phyloP scores from a whole-genome alignment of 2,329 filamentous ascomycete genomes.

The Orbilia javanica region DNA sequence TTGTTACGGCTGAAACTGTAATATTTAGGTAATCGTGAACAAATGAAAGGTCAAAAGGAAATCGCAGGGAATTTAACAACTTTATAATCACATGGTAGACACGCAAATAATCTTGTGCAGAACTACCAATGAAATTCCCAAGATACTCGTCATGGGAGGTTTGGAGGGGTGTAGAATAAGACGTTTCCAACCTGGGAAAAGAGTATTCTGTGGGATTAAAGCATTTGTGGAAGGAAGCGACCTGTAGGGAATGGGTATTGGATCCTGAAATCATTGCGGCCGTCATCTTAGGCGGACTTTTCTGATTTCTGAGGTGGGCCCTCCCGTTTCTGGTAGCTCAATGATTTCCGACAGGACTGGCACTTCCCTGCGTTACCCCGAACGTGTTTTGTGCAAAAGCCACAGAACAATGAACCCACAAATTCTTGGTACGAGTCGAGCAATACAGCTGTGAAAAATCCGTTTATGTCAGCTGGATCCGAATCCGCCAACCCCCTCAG shows the following conservation, averaged over 20 bases:
- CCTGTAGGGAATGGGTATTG: neutral
- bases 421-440: conserved; percentile 10
- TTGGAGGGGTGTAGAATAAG: neutral
- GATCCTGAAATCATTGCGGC: neutral
- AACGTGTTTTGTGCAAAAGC: neutral
- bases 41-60: no score
- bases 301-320: neutral
- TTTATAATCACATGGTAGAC: no score
- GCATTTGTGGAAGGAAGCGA: neutral
- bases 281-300: neutral
- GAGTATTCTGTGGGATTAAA: neutral
- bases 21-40: no score
- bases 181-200: neutral
- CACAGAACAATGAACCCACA: neutral
- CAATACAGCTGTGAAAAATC: neutral
- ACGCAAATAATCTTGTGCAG: no score
- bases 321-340: conserved; percentile 3
- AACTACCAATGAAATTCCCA: no score
- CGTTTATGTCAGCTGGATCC: neutral
- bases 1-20: no score
- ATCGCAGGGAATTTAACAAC: no score
- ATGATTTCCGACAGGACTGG: neutral
- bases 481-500: neutral
- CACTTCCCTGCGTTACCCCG: neutral
- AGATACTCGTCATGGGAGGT: no score